Conservation (phyloP, 176 grass and related monocot genomes). For the barley (Hordeum vulgare) region DNA sequence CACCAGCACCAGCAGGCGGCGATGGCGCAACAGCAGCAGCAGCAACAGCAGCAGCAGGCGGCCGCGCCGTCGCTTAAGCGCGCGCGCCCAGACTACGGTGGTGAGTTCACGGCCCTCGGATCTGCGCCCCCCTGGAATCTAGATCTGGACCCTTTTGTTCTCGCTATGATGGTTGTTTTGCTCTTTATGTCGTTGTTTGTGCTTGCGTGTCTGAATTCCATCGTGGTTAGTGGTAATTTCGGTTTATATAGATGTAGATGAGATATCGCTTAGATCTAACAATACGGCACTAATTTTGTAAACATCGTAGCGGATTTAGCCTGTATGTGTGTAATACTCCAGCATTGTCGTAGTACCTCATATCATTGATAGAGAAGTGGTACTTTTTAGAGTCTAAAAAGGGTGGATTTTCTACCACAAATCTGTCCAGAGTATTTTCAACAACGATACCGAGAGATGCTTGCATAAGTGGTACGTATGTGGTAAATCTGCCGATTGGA, state of each 20-base stretch:
- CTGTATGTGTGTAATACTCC: not conserved
- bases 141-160: not conserved
- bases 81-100: conserved; percentile 68
- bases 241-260: not conserved
- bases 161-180: not conserved
- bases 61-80: conserved; percentile 69
- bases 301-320: not conserved
- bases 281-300: not conserved
- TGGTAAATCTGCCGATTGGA: not conserved
- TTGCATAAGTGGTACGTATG: not conserved
- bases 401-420: not conserved
- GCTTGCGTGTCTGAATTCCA: not conserved
- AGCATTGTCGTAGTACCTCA: not conserved
- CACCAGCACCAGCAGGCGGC: conserved; percentile 19
- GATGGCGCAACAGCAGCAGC: conserved; percentile 32
- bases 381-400: not conserved
- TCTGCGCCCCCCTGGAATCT: not conserved
- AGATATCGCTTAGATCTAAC: not conserved
- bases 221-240: not conserved
- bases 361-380: not conserved
- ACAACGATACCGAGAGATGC: not conserved
- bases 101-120: conserved; percentile 15
- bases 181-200: not conserved
- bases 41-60: conserved; percentile 19
- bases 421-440: not conserved